These are phyloP conservation scores for Nicotiana paniculata DNA, from an alignment of 257 asterid genomes.

Conservation along the genomic window DNA sequence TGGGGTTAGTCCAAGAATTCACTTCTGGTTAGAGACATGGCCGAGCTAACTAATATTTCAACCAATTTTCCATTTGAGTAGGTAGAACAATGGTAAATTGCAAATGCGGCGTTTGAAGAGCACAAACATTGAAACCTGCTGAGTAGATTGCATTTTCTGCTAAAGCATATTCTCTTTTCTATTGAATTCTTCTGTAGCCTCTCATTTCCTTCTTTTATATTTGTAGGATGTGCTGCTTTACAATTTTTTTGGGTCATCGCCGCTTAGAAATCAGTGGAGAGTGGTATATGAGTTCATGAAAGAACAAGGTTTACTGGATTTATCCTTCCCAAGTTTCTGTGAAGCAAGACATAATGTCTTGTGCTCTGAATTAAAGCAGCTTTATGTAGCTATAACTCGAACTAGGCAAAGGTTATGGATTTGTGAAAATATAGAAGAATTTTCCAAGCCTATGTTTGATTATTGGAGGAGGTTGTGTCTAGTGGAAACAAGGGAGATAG, in stretches of 20 bases:
- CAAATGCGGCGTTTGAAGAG: neutral
- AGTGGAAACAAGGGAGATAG: conserved; percentile 43
- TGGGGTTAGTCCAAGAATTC: too few species aligned
- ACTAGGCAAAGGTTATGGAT: conserved; percentile 74
- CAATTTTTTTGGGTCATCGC: conserved; percentile 62
- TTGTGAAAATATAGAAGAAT: conserved; percentile 44
- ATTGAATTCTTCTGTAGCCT: neutral
- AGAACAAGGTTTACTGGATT: conserved; percentile 32
- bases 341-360: conserved; percentile 41
- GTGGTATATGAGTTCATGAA: conserved; percentile 52
- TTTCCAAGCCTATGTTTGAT: conserved; percentile 52
- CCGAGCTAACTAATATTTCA: too few species aligned
- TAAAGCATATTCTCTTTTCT: neutral
- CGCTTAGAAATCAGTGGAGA: conserved; percentile 60
- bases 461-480: conserved; percentile 53
- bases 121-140: neutral
- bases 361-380: conserved; percentile 62
- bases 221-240: conserved; percentile 59
- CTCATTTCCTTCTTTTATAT: neutral
- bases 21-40: too few species aligned
- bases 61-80: too few species aligned
- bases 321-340: conserved; percentile 41
- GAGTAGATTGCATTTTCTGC: neutral
- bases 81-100: neutral
- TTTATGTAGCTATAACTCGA: conserved; percentile 64